Base-by-base conservation (phyloP, 305 asterid species). In the Lippia alba region DNA sequence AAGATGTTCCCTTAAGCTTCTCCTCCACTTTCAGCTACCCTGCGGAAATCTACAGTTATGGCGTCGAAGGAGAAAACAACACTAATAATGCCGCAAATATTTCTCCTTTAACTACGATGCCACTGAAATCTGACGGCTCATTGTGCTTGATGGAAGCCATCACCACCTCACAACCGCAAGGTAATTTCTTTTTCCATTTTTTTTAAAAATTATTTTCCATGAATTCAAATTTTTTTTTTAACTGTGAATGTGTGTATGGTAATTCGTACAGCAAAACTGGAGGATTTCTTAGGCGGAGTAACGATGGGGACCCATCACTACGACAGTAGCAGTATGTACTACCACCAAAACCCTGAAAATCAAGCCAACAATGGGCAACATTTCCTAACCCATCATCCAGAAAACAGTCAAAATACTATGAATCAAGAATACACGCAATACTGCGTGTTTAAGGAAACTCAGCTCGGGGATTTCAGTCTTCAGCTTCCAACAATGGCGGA, bases 271-370 rank as follows among this genome's bases (percentile, higher is more conserved):
- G 41, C 41, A 36, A 36, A 36, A 36, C 41, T 36, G 1, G 41
- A 36, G 41, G 88, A 85, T 68, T 84, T 89, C 85, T 83, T 89
- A 63, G 87, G 91, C 48, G 88, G 83, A 30, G 79, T 80, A 66
- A 70, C 91, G 62, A 79, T 81, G 86, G 89, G 86, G 83, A 56
- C 85, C 84, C 86, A 83, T 79, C 74, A 74, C 68, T 85, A 82
- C 54, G 78, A 78, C 74, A 83, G 80, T 53, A 85, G 86, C 20
- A 85, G 86, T 17, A 83, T 83, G 79, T 89, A 84, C 83, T 85
- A 84, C 61, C 76, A 79, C 41, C 87, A 80, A 44, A 69, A 66
- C 70, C 77, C 79, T 60, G 82, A 77, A 36, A 78, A 65, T 62
- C 84, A 80, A 34, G 16, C 78, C 76, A 79, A 70, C 74, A 76